A percentile compares a stretch with the other conserved stretches of the same genome.
Conservation (phyloP, 192 early-diverging fungal genomes). For the Coemansia furcata region DNA sequence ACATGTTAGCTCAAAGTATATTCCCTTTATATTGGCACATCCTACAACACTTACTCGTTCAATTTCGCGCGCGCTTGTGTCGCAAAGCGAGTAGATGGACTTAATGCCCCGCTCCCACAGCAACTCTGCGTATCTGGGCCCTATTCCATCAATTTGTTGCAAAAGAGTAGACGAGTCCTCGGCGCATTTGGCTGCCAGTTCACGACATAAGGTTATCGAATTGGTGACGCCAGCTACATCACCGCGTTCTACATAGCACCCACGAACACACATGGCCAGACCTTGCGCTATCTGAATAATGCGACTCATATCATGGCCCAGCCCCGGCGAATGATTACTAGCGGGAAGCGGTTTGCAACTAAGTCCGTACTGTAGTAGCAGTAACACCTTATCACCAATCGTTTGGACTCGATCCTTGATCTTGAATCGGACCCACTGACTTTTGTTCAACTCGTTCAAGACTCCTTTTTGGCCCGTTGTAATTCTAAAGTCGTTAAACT, state of each 20-base stretch:
- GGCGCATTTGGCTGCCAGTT: conserved; percentile 45
- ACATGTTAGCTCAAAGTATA: background rate
- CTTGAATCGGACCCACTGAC: conserved; percentile 6
- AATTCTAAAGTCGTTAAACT: conserved; percentile 23
- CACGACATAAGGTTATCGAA: conserved; percentile 29
- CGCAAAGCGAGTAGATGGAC: conserved; percentile 43
- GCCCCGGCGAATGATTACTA: conserved; percentile 19
- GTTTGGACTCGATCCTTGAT: conserved; percentile 9
- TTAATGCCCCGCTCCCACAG: conserved; percentile 52
- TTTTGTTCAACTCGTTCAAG: conserved; percentile 38
- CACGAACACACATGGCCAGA: conserved; percentile 27
- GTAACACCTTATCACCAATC: conserved; percentile 25
- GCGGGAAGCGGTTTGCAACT: conserved; percentile 18
- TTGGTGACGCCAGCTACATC: conserved; percentile 12
- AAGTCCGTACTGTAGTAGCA: conserved; percentile 40
- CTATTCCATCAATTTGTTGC: conserved; percentile 61
- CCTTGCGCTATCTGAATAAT: conserved; percentile 16
- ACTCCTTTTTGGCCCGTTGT: conserved; percentile 38
- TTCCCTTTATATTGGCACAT: background rate
- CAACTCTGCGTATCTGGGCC: conserved; percentile 49
- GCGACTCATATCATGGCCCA: conserved; percentile 29
- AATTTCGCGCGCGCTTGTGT: conserved; percentile 47
- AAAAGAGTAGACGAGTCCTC: conserved; percentile 50
- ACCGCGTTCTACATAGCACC: conserved; percentile 11
- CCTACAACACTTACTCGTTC: conserved; percentile 37